A percentile compares a stretch with the other conserved stretches of the same genome.
phyloP scores from a whole-genome alignment of 2,329 filamentous ascomycete genomes.

The Tolypocladium sp. region DNA sequence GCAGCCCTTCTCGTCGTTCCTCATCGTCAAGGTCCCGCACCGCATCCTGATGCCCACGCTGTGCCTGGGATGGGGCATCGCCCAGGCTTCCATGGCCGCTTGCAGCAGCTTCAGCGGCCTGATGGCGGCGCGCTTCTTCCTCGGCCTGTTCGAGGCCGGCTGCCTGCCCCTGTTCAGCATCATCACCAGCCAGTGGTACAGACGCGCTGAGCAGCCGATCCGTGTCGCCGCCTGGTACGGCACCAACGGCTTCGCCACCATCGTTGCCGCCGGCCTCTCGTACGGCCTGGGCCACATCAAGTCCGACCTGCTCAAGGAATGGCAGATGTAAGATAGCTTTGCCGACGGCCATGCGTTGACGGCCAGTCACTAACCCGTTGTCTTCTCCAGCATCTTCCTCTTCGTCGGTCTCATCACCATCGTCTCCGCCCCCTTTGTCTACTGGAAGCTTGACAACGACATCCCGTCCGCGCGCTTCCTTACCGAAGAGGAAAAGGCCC shows the following conservation, averaged over 20 bases:
- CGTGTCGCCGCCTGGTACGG: conserved; percentile 59
- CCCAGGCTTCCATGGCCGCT: conserved; percentile 35
- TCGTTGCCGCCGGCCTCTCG: conserved; percentile 45
- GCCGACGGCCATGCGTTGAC: background rate
- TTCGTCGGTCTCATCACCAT: conserved; percentile 54
- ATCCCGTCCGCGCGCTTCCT: conserved; percentile 47
- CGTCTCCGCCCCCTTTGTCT: conserved; percentile 46
- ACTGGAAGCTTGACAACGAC: conserved; percentile 51
- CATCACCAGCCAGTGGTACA: conserved; percentile 39
- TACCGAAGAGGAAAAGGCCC: conserved; percentile 53
- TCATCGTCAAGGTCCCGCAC: conserved; percentile 53
- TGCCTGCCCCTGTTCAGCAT: conserved; percentile 38
- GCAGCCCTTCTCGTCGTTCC: conserved; percentile 49
- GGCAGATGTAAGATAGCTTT: conserved; percentile 11
- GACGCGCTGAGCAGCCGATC: conserved; percentile 47
- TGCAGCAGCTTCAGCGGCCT: conserved; percentile 38
- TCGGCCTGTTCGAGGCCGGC: conserved; percentile 41
- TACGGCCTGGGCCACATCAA: conserved; percentile 48
- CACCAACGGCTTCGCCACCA: conserved; percentile 49
- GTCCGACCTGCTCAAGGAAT: conserved; percentile 9
- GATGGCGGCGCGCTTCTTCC: conserved; percentile 38
- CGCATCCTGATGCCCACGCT: conserved; percentile 46
- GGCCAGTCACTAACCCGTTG: background rate
- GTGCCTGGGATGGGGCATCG: conserved; percentile 34
- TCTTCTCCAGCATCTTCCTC: conserved; percentile 35